Evolutionary conservation across 1,139 yeast species (phyloP), one percentile per base, ranked within the genome.

Genomic region (Sugiyamaella sp.): DNA sequence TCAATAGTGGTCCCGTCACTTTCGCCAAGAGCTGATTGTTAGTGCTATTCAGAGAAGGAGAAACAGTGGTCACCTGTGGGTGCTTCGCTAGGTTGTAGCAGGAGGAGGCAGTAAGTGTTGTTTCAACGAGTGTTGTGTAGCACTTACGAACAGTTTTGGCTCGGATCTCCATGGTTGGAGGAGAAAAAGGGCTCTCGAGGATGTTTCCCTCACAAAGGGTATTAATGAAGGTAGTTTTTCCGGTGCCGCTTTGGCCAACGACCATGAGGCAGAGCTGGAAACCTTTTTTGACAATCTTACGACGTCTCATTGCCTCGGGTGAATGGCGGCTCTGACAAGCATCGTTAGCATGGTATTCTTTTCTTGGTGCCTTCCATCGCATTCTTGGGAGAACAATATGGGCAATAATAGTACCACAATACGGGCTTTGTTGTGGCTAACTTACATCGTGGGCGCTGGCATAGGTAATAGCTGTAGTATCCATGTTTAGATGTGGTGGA

Each of bases 281-380:
- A 32, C 96, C 97, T 65, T 89, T 86, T 67, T 85, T 88, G 63
- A 86, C 84, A 66, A 89, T 95, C 69, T 87, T 88, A 64, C 80
- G 81, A 63, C 85, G 80, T 65, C 86, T 71, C 79, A 75, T 71
- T 40, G 58, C 61, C 49, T 63, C 66, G 5, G 67, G 65, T 2
- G 65, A 55, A 4, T 55, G 33, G 39, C 53, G 53, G n/a, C 14
- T 40, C 32, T 43, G 32, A 1, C 17, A 3, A 8, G 5, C 10
- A 24, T 5, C 10, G 49, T 46, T 37, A 46, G 49, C 21, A 45
- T 14, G 22, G 24, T 20, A 33, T n/a, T n/a, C n/a, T n/a, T n/a
- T n/a, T n/a, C n/a, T n/a, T n/a, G n/a, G n/a, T n/a, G n/a, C n/a
- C n/a, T n/a, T n/a, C n/a, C n/a, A n/a, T n/a, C n/a, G n/a, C n/a